Conservation (phyloP, 768 basidiomycete species). For the Tylopilus cervinicoccineus region DNA sequence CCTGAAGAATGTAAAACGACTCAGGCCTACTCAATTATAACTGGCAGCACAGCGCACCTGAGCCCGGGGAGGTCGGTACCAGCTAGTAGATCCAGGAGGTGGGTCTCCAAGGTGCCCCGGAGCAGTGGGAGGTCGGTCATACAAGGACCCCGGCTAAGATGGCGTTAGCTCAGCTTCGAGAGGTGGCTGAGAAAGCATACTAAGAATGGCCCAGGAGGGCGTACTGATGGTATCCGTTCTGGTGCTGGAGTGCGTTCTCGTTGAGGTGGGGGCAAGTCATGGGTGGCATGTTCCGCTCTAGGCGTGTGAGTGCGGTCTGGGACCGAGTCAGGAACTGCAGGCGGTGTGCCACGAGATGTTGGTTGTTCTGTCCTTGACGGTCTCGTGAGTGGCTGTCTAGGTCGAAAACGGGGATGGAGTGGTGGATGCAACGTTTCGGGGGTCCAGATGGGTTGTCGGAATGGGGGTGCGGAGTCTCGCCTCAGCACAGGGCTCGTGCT, state of each 20-base stretch:
- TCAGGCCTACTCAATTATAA: background rate
- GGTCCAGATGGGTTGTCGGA: slow-evolving; percentile 21
- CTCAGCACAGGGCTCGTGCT: slow-evolving; percentile 38
- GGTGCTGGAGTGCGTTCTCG: slow-evolving; percentile 16
- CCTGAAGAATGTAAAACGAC: slow-evolving; percentile 9
- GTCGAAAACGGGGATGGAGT: slow-evolving; percentile 3
- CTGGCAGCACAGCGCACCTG: slow-evolving; percentile 13
- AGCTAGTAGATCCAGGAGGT: slow-evolving; percentile 15
- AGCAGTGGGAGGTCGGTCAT: slow-evolving; percentile 25
- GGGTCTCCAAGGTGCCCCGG: slow-evolving; percentile 15
- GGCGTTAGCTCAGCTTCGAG: slow-evolving; percentile 3
- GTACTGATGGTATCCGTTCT: slow-evolving; percentile 22
- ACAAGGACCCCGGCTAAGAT: slow-evolving; percentile 18
- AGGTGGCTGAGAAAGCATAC: slow-evolving; percentile 8
- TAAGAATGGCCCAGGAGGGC: slow-evolving; percentile 18
- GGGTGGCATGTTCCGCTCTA: background rate
- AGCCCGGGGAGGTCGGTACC: slow-evolving; percentile 20
- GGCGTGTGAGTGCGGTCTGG: slow-evolving; percentile 7
- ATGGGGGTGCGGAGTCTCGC: slow-evolving; percentile 24
- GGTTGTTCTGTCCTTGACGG: slow-evolving; percentile 1
- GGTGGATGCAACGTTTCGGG: slow-evolving; percentile 19
- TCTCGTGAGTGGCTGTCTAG: slow-evolving; percentile 8
- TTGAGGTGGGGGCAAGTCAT: slow-evolving; percentile 11
- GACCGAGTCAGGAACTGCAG: slow-evolving; percentile 9
- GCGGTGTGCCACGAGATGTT: background rate